A percentile compares a stretch with the other conserved stretches of the same genome.
phyloP scores from a whole-genome alignment of 176 grass and related monocot species.

The Oryza punctata region DNA sequence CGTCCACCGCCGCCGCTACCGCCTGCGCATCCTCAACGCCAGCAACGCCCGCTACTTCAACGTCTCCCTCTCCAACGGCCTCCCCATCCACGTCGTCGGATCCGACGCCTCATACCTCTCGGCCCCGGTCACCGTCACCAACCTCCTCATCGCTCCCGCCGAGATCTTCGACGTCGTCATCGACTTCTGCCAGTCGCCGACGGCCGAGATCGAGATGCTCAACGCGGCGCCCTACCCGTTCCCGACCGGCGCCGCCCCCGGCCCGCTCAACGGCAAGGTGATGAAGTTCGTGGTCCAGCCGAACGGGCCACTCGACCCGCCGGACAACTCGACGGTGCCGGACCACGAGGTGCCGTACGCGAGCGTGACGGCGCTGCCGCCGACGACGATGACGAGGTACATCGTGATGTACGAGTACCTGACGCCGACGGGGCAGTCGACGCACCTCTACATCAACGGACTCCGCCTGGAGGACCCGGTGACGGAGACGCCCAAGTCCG shows the following conservation, averaged over 20 bases:
- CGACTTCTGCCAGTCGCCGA: conserved; percentile 25
- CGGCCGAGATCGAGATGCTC: conserved; percentile 29
- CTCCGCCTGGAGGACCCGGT: conserved; percentile 51
- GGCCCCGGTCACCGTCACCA: conserved; percentile 39
- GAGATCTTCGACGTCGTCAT: conserved; percentile 52
- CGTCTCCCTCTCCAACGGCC: conserved; percentile 51
- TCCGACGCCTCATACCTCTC: conserved; percentile 70
- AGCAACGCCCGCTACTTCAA: conserved; percentile 82
- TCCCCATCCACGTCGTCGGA: conserved; percentile 46
- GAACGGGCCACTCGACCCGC: background rate
- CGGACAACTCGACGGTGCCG: conserved; percentile 37
- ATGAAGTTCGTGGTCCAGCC: conserved; percentile 42
- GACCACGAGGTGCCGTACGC: conserved; percentile 34
- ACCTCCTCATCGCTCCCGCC: conserved; percentile 56
- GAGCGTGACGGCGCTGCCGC: conserved; percentile 4
- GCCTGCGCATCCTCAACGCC: conserved; percentile 75
- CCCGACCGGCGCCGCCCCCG: conserved; percentile 7
- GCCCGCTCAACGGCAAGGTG: conserved; percentile 42
- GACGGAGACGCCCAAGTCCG: conserved; percentile 64
- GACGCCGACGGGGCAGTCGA: conserved; percentile 49
- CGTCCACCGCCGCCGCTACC: conserved; percentile 52
- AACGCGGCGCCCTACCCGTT: conserved; percentile 45
- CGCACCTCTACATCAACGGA: conserved; percentile 70
- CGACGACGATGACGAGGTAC: conserved; percentile 37
- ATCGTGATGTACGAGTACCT: conserved; percentile 73